A percentile compares a stretch with the other conserved stretches of the same genome.
Conservation (phyloP, 2,329 filamentous ascomycete species). For the Colletotrichum graminicola region DNA sequence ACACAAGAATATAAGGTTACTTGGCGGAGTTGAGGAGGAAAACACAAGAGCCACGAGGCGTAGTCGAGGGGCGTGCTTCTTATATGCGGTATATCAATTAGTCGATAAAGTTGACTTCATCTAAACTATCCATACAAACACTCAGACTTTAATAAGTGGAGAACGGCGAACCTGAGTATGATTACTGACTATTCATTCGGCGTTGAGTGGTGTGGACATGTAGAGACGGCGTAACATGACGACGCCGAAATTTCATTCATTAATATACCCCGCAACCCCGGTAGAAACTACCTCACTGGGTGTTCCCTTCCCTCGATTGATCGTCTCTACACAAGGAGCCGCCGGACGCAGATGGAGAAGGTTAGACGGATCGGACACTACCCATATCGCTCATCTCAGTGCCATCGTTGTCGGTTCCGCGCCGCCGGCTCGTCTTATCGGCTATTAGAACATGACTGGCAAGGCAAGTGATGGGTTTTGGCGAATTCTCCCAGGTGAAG, state of each 20-base stretch:
- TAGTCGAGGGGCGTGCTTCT: neutral
- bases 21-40: neutral
- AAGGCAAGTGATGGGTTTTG: constrained; percentile 49
- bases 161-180: neutral
- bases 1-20: no score
- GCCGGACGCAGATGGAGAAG: neutral
- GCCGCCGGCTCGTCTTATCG: constrained; percentile 28
- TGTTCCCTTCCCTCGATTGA: constrained; percentile 17
- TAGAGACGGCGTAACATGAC: neutral
- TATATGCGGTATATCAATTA: neutral
- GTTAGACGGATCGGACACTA: constrained; percentile 32
- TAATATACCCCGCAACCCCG: neutral
- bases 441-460: constrained; percentile 27
- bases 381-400: constrained; percentile 37
- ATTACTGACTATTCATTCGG: neutral
- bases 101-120: neutral
- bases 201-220: neutral
- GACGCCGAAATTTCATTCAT: constrained; percentile 14
- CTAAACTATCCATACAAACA: neutral
- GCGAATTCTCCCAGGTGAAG: constrained; percentile 59
- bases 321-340: constrained; percentile 10
- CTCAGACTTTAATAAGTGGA: neutral
- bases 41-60: no score
- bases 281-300: constrained; percentile 3
- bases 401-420: constrained; percentile 22